Conservation (phyloP, 805 yeast species). For the Candida endomychidarum region DNA sequence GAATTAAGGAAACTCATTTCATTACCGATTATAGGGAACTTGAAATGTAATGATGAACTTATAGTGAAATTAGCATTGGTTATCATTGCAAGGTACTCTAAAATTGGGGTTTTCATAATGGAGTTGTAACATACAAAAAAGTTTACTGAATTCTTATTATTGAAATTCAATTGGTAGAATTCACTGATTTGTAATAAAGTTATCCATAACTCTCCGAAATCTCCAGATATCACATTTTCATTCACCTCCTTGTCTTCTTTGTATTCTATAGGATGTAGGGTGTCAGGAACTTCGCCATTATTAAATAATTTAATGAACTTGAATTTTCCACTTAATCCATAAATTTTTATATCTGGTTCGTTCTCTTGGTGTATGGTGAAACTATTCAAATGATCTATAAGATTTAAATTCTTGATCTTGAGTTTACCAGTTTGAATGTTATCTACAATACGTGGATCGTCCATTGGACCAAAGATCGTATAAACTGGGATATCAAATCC, state of each 20-base stretch:
- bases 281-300: constrained; percentile 11
- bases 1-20: constrained; percentile 63
- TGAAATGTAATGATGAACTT: constrained; percentile 70
- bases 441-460: constrained; percentile 67
- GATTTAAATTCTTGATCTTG: constrained; percentile 52
- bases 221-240: constrained; percentile 22
- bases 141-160: constrained; percentile 46
- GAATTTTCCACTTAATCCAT: constrained; percentile 74
- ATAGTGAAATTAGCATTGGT: constrained; percentile 72
- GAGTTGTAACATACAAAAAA: constrained; percentile 68
- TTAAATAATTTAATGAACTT: constrained; percentile 62
- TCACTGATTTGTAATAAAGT: constrained; percentile 71
- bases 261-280: neutral
- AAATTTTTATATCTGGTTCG: constrained; percentile 47
- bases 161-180: constrained; percentile 30
- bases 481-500: constrained; percentile 62
- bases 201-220: constrained; percentile 67
- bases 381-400: constrained; percentile 59
- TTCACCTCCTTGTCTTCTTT: constrained; percentile 1
- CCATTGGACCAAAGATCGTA: constrained; percentile 74
- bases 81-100: constrained; percentile 65
- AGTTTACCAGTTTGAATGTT: constrained; percentile 57
- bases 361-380: constrained; percentile 41
- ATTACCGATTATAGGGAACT: constrained; percentile 68
- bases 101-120: constrained; percentile 65